phyloP scores from a whole-genome alignment of 257 asterid genomes.

The Solanum pennellii region DNA sequence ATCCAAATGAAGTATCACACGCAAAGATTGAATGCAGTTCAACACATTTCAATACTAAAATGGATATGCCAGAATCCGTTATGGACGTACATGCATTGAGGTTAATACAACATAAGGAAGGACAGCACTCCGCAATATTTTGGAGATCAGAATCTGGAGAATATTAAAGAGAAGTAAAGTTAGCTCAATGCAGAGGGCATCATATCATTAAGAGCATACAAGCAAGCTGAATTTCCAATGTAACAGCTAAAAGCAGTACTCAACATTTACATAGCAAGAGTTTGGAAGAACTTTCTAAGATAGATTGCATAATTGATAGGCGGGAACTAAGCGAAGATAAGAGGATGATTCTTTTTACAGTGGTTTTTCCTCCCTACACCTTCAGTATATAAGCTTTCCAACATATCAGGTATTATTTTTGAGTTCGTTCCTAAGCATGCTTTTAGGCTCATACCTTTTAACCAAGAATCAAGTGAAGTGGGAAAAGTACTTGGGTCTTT shows the following conservation, averaged over 20 bases:
- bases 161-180: background rate
- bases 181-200: background rate
- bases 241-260: background rate
- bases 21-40: conserved; percentile 49
- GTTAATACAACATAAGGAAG: conserved; percentile 47
- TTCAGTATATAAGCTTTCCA: background rate
- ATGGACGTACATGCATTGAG: conserved; percentile 63
- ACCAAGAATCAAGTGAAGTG: background rate
- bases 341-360: background rate
- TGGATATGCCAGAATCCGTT: conserved; percentile 66
- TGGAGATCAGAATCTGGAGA: conserved; percentile 58
- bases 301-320: background rate
- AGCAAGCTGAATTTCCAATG: background rate
- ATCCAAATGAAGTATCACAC: conserved; percentile 71
- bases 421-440: background rate
- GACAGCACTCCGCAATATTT: conserved; percentile 45
- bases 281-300: background rate
- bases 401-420: background rate
- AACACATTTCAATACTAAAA: conserved; percentile 43
- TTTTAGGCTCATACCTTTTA: background rate
- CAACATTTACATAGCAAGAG: background rate
- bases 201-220: background rate
- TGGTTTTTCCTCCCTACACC: background rate
- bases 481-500: background rate
- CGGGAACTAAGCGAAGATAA: background rate